Evolutionary conservation across 768 basidiomycete genomes (phyloP), one percentile per base, ranked within the genome.

Genomic region (Leucocoprinus birnbaumii): DNA sequence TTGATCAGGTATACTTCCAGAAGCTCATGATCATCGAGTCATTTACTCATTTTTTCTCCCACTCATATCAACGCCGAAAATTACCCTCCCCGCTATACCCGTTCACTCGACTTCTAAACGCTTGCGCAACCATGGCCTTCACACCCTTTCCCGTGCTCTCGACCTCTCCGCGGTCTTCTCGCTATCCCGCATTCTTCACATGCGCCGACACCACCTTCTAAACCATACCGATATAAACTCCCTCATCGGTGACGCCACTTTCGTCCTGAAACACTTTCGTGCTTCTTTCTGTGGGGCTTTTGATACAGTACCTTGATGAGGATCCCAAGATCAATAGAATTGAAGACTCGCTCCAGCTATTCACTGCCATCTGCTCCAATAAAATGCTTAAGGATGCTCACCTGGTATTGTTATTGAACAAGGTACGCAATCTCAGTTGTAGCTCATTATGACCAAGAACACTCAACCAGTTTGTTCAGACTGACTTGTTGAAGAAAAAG

Each of bases 261-360:
- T n/a, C n/a, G n/a, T n/a, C n/a, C n/a, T n/a, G n/a, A n/a, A n/a
- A n/a, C n/a, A n/a, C n/a, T n/a, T n/a, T n/a, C n/a, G n/a, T n/a
- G n/a, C n/a, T n/a, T n/a, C 3, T 31, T 13, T 19, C 19, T 35
- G 22, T 35, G 24, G 0, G 24, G 19, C 18, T 48, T 13, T 45
- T 27, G 8, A 24, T 44, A 38, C 26, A 91, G 87, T 91, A 89
- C 67, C 79, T 93, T 9, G 87, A 91, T 61, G 91, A 93, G 71
- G 90, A 92, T 65, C 77, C 84, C 3, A 79, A 82, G 58, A 85
- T 86, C 46, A 92, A 92, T 64, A 73, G 90, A 60, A 85, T 92
- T 57, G 83, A 90, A 57, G 91, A 93, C 68, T 91, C 90, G 1
- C 74, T 93, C 18, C 86, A 88, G 62, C 77, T 92, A 9, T 91